Evolutionary conservation across 1,284 basidiomycete species (phyloP).

Genomic region (Puccinia triticina): DNA sequence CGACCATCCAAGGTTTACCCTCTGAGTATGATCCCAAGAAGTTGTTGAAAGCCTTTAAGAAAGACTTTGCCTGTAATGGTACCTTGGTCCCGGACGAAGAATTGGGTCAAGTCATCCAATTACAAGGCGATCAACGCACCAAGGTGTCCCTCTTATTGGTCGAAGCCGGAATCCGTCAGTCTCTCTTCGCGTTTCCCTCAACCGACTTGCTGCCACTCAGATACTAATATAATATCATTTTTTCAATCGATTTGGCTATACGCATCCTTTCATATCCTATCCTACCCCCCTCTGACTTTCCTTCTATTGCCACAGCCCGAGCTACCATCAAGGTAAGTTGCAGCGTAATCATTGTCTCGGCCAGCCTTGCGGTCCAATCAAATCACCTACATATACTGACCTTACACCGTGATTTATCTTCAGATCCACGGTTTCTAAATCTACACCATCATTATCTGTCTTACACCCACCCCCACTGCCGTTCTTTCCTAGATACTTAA

Average conservation of each 20-base stretch:
- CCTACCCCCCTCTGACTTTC: neutral
- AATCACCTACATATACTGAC: neutral
- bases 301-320: neutral
- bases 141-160: constrained; percentile 86
- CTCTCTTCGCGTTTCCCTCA: neutral
- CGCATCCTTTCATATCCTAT: neutral
- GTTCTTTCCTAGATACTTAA: constrained; percentile 43
- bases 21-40: constrained; percentile 98
- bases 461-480: constrained; percentile 38
- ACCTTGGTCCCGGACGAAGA: constrained; percentile 95
- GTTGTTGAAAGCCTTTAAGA: constrained; percentile 86
- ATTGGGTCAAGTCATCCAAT: constrained; percentile 95
- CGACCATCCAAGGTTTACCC: constrained; percentile 93
- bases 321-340: constrained; percentile 47
- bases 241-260: neutral
- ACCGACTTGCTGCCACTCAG: neutral
- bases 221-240: too few relatives aligned
- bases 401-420: neutral
- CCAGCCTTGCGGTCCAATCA: neutral
- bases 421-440: constrained; percentile 51
- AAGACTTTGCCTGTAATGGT: constrained; percentile 99
- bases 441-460: constrained; percentile 23
- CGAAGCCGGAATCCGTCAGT: constrained; percentile 62
- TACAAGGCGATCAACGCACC: constrained; percentile 95
- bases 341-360: neutral